Percentiles rank a stretch among this genome's conserved stretches.
These are phyloP conservation scores for Penicillium sp. DNA, from an alignment of 2,329 filamentous ascomycete genomes.

Conservation along the genomic window DNA sequence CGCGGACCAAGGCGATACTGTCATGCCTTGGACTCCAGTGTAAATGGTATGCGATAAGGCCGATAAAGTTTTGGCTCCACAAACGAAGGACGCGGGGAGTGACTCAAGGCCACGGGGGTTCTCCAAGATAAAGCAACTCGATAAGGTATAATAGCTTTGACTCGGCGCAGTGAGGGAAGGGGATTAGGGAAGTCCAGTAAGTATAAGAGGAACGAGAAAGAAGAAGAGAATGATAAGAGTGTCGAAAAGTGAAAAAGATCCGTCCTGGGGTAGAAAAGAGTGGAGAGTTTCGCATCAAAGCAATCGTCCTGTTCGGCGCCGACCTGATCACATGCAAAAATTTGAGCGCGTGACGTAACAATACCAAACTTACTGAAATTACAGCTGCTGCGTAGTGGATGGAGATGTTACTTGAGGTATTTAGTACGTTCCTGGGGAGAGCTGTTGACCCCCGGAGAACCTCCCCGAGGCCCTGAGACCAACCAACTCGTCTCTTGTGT, in stretches of 20 bases:
- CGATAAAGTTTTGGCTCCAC: conserved; percentile 3
- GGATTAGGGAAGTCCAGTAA: background rate
- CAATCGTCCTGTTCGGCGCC: conserved; percentile 20
- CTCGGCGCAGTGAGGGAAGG: conserved; percentile 7
- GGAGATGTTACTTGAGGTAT: conserved; percentile 2
- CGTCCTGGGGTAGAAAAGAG: conserved; percentile 11
- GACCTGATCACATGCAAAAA: conserved; percentile 39
- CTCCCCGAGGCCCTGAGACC: background rate
- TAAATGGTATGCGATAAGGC: conserved; percentile 2
- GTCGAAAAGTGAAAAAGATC: conserved; percentile 15
- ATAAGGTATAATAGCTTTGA: conserved; percentile 4
- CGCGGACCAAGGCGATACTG: conserved; percentile 19
- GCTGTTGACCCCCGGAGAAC: conserved; percentile 8
- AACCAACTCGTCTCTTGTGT: background rate
- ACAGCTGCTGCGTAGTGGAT: conserved; percentile 2
- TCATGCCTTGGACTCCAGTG: conserved; percentile 30
- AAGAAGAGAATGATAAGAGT: conserved; percentile 7
- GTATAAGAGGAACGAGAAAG: background rate
- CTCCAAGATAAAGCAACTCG: conserved; percentile 8
- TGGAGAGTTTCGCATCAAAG: conserved; percentile 14
- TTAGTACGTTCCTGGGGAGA: conserved; percentile 13
- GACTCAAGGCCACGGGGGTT: conserved; percentile 9
- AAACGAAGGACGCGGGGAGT: conserved; percentile 8
- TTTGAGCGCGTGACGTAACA: conserved; percentile 39
- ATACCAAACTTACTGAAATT: conserved; percentile 28